Percentiles rank a stretch among this genome's conserved stretches.
Evolutionary conservation across 805 yeast species (phyloP).

Genomic region (Alloascoidea africana): DNA sequence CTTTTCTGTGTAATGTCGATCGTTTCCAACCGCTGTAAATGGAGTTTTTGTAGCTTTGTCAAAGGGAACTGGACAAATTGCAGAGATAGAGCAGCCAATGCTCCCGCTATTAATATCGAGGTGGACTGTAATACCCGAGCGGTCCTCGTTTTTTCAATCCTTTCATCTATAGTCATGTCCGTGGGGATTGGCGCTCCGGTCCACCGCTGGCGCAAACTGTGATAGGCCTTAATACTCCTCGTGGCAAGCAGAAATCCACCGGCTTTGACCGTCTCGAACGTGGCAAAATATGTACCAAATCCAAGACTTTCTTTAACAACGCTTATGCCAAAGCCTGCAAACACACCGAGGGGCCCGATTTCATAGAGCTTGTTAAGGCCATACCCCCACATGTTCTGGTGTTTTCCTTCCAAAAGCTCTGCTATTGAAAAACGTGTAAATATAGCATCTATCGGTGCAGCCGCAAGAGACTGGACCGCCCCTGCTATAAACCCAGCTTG

Average conservation of each 20-base stretch:
- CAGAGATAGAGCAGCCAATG: slow-evolving; percentile 66
- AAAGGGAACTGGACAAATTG: slow-evolving; percentile 77
- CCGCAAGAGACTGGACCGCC: slow-evolving; percentile 72
- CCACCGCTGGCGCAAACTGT: neutral
- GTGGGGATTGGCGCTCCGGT: neutral
- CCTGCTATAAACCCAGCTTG: slow-evolving; percentile 82
- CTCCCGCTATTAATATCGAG: slow-evolving; percentile 72
- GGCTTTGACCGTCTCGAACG: slow-evolving; percentile 69
- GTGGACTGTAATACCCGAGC: slow-evolving; percentile 38
- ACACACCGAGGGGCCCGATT: slow-evolving; percentile 71
- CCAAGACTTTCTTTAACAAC: slow-evolving; percentile 66
- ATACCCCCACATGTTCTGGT: slow-evolving; percentile 65
- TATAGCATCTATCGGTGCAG: slow-evolving; percentile 89
- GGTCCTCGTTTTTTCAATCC: slow-evolving; percentile 1
- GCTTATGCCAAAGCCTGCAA: slow-evolving; percentile 78
- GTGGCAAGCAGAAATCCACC: slow-evolving; percentile 31
- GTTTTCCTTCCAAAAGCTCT: slow-evolving; percentile 53
- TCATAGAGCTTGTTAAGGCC: slow-evolving; percentile 52
- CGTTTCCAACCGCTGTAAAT: slow-evolving; percentile 66
- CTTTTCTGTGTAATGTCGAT: slow-evolving; percentile 43
- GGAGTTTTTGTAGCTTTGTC: slow-evolving; percentile 63
- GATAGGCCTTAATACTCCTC: neutral
- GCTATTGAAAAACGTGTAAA: slow-evolving; percentile 67
- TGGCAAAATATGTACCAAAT: slow-evolving; percentile 70
- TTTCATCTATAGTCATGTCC: neutral